Evolutionary conservation across 306 rosid species (phyloP).

Genomic region (Sicyos edulis): DNA sequence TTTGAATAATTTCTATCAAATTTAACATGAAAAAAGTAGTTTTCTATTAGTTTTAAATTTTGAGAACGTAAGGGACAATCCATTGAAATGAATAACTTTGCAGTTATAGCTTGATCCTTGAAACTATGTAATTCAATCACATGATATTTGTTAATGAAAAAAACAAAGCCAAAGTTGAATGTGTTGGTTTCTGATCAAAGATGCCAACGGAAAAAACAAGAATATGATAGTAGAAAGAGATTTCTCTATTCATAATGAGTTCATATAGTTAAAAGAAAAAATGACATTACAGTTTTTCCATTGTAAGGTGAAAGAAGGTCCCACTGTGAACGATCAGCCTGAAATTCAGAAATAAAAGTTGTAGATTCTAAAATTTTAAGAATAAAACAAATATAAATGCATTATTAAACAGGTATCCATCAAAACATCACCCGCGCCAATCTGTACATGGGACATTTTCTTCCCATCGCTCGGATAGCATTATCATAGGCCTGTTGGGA

Average conservation of each 20-base stretch:
- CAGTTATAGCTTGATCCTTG: not conserved
- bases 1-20: not conserved
- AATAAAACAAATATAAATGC: not conserved
- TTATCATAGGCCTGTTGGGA: slow-evolving; percentile 28
- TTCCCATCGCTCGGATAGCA: slow-evolving; percentile 30
- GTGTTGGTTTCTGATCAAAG: not conserved
- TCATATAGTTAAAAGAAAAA: not conserved
- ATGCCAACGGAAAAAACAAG: slow-evolving; percentile 1
- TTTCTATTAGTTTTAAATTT: not conserved
- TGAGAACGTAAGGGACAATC: not conserved
- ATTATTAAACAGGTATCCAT: slow-evolving; percentile 13
- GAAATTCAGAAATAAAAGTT: slow-evolving; percentile 26
- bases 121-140: not conserved
- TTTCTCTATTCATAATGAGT: not conserved
- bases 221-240: not conserved
- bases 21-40: not conserved
- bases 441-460: slow-evolving; percentile 44
- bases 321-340: slow-evolving; percentile 59
- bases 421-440: slow-evolving; percentile 61
- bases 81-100: not conserved
- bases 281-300: slow-evolving; percentile 69
- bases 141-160: too few relatives aligned
- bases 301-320: slow-evolving; percentile 46
- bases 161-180: too few relatives aligned
- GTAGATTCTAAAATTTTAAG: not conserved